phyloP scores from a whole-genome alignment of 257 asterid species.

The Plantago ovata region DNA sequence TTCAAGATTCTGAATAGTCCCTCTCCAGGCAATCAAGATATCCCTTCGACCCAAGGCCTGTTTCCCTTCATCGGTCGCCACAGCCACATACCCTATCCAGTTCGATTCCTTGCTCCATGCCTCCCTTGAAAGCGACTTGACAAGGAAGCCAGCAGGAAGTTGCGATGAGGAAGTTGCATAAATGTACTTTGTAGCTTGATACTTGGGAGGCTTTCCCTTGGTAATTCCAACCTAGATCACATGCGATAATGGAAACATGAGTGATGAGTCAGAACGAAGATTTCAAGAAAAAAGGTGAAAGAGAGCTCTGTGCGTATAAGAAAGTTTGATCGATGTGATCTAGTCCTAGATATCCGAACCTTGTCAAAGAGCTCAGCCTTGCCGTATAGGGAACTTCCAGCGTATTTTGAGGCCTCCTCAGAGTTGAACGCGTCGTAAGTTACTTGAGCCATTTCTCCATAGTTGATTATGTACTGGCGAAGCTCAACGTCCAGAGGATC shows the following conservation, averaged over 20 bases:
- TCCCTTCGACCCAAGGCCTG: slow-evolving; percentile 51
- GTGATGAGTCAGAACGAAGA: too few relatives aligned
- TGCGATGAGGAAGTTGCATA: slow-evolving; percentile 41
- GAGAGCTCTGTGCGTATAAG: too few relatives aligned
- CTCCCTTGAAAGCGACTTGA: slow-evolving; percentile 28
- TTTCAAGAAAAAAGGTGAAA: too few relatives aligned
- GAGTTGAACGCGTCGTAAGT: slow-evolving; percentile 46
- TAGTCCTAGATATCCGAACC: too few relatives aligned
- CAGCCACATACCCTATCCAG: slow-evolving; percentile 57
- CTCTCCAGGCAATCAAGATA: slow-evolving; percentile 59
- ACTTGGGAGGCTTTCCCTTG: slow-evolving; percentile 32
- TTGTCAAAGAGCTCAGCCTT: slow-evolving; percentile 24
- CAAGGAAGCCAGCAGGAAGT: slow-evolving; percentile 37
- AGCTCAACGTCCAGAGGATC: slow-evolving; percentile 52
- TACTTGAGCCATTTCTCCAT: slow-evolving; percentile 55
- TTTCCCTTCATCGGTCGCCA: slow-evolving; percentile 53
- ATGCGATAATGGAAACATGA: too few relatives aligned
- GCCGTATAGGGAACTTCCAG: slow-evolving; percentile 29
- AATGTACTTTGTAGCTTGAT: slow-evolving; percentile 37
- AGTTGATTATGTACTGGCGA: slow-evolving; percentile 38
- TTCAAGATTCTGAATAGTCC: slow-evolving; percentile 34
- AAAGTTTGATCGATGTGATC: too few relatives aligned
- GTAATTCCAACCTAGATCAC: slow-evolving; percentile 40
- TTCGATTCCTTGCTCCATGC: slow-evolving; percentile 36
- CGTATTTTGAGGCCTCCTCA: slow-evolving; percentile 25